A percentile compares a stretch with the other conserved stretches of the same genome.
phyloP scores from a whole-genome alignment of 139 green algal species.

The Dunaliella primolecta region DNA sequence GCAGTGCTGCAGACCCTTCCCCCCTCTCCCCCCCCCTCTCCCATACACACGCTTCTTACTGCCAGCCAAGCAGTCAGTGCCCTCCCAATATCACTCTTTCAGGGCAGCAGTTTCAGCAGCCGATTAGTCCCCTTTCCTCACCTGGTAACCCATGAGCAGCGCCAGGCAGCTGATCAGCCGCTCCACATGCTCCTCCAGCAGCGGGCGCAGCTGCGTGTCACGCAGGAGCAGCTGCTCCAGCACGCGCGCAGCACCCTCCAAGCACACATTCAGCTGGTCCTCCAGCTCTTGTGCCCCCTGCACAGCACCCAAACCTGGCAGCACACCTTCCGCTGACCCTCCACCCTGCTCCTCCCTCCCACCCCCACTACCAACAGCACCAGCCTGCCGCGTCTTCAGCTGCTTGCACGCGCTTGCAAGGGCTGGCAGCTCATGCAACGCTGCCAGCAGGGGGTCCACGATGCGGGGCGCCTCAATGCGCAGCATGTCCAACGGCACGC shows the following conservation, averaged over 20 bases:
- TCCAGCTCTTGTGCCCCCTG: not conserved
- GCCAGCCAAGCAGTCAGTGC: too few species aligned
- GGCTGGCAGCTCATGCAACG: not conserved
- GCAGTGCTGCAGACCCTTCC: too few species aligned
- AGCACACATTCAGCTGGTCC: not conserved
- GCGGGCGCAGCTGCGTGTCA: not conserved
- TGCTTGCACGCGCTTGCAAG: not conserved
- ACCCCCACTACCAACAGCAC: not conserved
- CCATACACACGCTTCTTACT: too few species aligned
- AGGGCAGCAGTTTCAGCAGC: too few species aligned
- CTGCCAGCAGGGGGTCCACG: not conserved
- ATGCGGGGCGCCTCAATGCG: not conserved
- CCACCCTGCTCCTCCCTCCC: too few species aligned
- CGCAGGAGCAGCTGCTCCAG: not conserved
- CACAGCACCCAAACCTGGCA: not conserved
- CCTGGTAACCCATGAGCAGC: not conserved
- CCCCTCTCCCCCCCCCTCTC: too few species aligned
- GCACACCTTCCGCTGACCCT: too few species aligned
- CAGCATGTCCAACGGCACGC: not conserved
- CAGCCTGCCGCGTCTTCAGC: not conserved
- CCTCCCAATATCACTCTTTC: too few species aligned
- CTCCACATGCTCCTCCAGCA: constrained; percentile 1
- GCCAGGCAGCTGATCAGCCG: not conserved
- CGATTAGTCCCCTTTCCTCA: too few species aligned
- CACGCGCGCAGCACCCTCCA: not conserved